These are phyloP conservation scores for Neurospora intermedia DNA, from an alignment of 495 filamentous ascomycete genomes.

Conservation along the genomic window DNA sequence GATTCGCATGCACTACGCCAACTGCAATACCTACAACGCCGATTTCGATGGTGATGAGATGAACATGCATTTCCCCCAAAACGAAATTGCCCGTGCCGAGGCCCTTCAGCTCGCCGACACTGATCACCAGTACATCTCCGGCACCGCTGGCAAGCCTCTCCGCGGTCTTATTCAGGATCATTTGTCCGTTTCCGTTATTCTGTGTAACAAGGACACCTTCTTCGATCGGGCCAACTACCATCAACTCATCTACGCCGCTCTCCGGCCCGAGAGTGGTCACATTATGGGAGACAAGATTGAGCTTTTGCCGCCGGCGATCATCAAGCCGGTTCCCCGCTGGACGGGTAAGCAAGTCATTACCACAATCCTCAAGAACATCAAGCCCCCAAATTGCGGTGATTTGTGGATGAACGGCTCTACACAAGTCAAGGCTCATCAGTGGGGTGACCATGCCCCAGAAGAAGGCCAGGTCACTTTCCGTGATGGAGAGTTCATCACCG, in stretches of 20 bases:
- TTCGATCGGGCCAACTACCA: constrained; percentile 85
- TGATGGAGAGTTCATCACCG: constrained; percentile 75
- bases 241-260: constrained; percentile 77
- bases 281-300: constrained; percentile 60
- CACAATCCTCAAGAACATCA: constrained; percentile 86
- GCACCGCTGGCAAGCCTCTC: constrained; percentile 86
- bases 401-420: constrained; percentile 71
- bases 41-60: constrained; percentile 99
- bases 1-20: constrained; percentile 99
- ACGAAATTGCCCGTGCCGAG: constrained; percentile 85
- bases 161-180: constrained; percentile 98
- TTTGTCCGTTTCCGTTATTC: constrained; percentile 82
- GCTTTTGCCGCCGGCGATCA: constrained; percentile 65
- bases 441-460: constrained; percentile 45
- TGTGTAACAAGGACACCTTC: constrained; percentile 89
- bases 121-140: constrained; percentile 92
- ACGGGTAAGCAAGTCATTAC: constrained; percentile 98
- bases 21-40: constrained; percentile 99
- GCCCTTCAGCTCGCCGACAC: constrained; percentile 88
- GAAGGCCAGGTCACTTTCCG: constrained; percentile 76
- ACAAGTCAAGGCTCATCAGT: constrained; percentile 61
- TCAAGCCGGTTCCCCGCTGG: constrained; percentile 77
- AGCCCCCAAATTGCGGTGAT: constrained; percentile 60
- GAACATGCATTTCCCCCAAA: constrained; percentile 99
- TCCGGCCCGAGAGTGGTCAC: constrained; percentile 82